Base-by-base conservation (phyloP, 192 early-diverging fungal genomes). In the Entomortierella parvispora region DNA sequence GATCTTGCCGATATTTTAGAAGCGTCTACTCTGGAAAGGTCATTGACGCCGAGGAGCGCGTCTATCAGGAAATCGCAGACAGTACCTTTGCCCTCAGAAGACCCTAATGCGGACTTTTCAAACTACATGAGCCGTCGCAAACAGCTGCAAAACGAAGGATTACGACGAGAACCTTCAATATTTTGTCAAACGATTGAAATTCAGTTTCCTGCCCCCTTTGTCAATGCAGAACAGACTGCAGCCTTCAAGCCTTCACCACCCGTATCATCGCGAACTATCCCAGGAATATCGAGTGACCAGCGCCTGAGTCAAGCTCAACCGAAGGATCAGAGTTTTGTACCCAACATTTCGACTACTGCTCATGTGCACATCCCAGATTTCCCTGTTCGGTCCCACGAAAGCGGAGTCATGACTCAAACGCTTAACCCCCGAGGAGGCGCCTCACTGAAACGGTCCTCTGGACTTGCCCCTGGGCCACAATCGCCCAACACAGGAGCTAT, bases 141-240 rank as follows among this genome's bases (percentile, higher is more conserved):
- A 42, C 74, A 77, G 12, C 26, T 77, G 23, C 68, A 59, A 14
- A 48, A 32, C 2, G 74, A 77, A 14, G 74, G 74, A 31, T 29
- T 52, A 11, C 40, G 46, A 47, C 59, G 74, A 0, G 74, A 77
- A 28, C 74, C 74, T 4, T 77, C 74, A 17, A 31, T 77, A 15
- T 64, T 68, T 49, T 77, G 61, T 18, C 65, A 77, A 29, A 68
- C 65, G 14, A 61, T 77, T 20, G 74, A 77, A 26, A 61, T 77
- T n/a, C 65, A 67, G 8, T 77, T 68, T 42, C 72, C 45, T 12
- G 72, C 65, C 0, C 72, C 72, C 23, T 11, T 57, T 23, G 33
- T 65, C 15, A 42, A 47, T 18, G 14, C 57, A n/a, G 15, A 18
- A n/a, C 17, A 23, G 1, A 18, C 28, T 20, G 15, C 34, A 4